These are phyloP conservation scores for Xylaria sp. DNA, from an alignment of 2,329 filamentous ascomycete species.

Conservation along the genomic window DNA sequence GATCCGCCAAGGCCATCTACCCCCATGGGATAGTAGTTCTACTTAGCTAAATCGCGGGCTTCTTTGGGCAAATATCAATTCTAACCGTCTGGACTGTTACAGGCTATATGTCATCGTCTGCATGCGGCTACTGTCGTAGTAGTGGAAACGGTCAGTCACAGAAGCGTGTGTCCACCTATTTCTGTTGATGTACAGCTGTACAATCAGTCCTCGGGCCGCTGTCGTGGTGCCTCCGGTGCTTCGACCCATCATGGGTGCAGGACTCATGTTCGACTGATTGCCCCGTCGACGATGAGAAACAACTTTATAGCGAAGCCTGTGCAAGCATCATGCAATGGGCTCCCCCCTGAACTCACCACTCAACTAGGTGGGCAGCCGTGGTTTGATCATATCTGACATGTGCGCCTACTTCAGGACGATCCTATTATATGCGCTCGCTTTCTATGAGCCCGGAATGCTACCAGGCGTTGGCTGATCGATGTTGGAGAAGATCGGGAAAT, in stretches of 20 bases:
- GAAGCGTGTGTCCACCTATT: conserved; percentile 50
- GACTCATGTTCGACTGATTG: not conserved
- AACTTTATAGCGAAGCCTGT: conserved; percentile 18
- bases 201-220: conserved; percentile 21
- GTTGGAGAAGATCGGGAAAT: conserved; percentile 75
- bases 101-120: conserved; percentile 29
- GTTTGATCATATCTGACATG: conserved; percentile 39
- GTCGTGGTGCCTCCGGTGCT: conserved; percentile 15
- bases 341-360: conserved; percentile 23
- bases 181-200: conserved; percentile 27
- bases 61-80: conserved; percentile 5
- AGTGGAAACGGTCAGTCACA: conserved; percentile 53
- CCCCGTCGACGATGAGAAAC: conserved; percentile 6
- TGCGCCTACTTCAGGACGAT: conserved; percentile 60
- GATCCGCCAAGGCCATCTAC: conserved; percentile 11
- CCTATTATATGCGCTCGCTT: conserved; percentile 71
- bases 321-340: conserved; percentile 26
- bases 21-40: conserved; percentile 1
- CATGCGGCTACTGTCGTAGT: conserved; percentile 32
- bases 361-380: conserved; percentile 28
- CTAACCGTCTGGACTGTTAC: conserved; percentile 18
- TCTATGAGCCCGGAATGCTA: conserved; percentile 71
- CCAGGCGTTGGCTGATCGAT: conserved; percentile 73
- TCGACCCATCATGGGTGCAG: conserved; percentile 18
- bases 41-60: not conserved